A percentile compares a stretch with the other conserved stretches of the same genome.
These are phyloP conservation scores for Dictyostelium discoideum DNA, from an alignment of 78 protist genomes.

Conservation along the genomic window dicty_2.7 NC_007089.4:854501-855000, in stretches of 20 bases:
- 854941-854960: background rate
- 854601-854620: conserved; percentile 52
- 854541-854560: background rate
- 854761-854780: background rate
- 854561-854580: background rate
- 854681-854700: conserved; percentile 79
- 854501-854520: background rate
- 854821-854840: background rate
- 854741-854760: background rate
- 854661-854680: conserved; percentile 67
- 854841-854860: background rate
- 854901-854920: background rate
- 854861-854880: background rate
- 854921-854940: background rate
- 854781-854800: background rate
- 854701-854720: conserved; percentile 69
- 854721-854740: background rate
- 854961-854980: background rate
- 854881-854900: background rate
- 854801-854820: background rate
- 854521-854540: background rate
- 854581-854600: background rate
- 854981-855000: background rate
- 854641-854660: conserved; percentile 64
- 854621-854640: conserved; percentile 78